These are phyloP conservation scores for Ceratocystis alfenasii DNA, from an alignment of 2,329 filamentous ascomycete species.

Conservation along the genomic window DNA sequence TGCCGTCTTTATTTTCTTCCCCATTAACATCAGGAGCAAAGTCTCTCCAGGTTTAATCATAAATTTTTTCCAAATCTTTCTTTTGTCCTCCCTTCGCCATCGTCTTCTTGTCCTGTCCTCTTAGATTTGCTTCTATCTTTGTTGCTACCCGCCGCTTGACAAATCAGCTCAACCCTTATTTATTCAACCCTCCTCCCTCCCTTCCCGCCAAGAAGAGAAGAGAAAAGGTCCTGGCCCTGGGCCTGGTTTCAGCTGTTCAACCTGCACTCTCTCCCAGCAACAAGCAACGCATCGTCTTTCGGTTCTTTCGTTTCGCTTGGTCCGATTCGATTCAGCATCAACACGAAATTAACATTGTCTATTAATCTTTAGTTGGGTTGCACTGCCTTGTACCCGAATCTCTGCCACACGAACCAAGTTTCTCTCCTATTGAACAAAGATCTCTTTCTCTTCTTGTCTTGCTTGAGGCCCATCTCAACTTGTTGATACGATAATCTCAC, in stretches of 20 bases:
- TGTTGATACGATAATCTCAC: neutral
- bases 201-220: neutral
- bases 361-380: neutral
- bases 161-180: neutral
- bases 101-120: neutral
- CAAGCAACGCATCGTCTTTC: constrained; percentile 12
- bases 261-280: neutral
- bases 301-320: constrained; percentile 7
- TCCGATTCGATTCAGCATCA: neutral
- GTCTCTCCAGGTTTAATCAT: neutral
- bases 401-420: neutral
- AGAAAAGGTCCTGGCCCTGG: neutral
- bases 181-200: neutral
- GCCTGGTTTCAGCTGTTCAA: constrained; percentile 3
- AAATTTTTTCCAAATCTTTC: neutral
- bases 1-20: constrained; percentile 1
- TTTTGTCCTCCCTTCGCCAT: neutral
- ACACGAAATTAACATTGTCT: neutral
- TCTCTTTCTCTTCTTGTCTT: neutral
- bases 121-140: neutral
- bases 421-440: neutral
- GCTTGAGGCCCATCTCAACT: neutral
- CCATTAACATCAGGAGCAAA: neutral
- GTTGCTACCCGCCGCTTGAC: neutral
- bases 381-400: neutral